Conservation (phyloP, 768 basidiomycete species). For the Pulveroboletus sp. region DNA sequence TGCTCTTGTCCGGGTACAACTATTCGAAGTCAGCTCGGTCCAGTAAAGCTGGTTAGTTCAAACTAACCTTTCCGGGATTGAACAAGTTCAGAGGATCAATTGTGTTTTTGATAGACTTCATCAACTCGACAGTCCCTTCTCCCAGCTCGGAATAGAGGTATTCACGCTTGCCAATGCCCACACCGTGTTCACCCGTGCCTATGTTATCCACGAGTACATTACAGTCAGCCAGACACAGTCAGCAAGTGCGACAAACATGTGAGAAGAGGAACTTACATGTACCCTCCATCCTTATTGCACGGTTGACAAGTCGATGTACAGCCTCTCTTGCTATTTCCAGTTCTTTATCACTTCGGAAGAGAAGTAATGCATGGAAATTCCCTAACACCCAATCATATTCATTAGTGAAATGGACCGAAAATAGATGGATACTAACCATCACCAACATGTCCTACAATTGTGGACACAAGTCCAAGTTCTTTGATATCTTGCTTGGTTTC, state of each 20-base stretch:
- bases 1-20: conserved; percentile 19
- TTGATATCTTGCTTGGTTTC: conserved; percentile 71
- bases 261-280: conserved; percentile 47
- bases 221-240: background rate
- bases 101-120: conserved; percentile 79
- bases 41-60: background rate
- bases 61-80: conserved; percentile 74
- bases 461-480: conserved; percentile 50
- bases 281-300: conserved; percentile 68
- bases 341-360: conserved; percentile 59
- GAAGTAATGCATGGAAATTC: conserved; percentile 49
- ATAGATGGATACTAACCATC: conserved; percentile 48
- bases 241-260: background rate
- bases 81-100: conserved; percentile 79
- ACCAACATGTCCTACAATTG: conserved; percentile 74
- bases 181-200: conserved; percentile 85
- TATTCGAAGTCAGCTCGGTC: background rate
- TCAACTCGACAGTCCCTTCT: conserved; percentile 71
- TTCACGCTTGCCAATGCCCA: conserved; percentile 82
- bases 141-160: conserved; percentile 85
- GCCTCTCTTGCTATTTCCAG: conserved; percentile 37
- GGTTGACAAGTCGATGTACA: conserved; percentile 59
- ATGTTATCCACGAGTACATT: background rate
- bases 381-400: conserved; percentile 24
- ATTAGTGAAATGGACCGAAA: background rate